Evolutionary conservation across 345 rosid genomes (phyloP).

Genomic region (Hevea brasiliensis): DNA sequence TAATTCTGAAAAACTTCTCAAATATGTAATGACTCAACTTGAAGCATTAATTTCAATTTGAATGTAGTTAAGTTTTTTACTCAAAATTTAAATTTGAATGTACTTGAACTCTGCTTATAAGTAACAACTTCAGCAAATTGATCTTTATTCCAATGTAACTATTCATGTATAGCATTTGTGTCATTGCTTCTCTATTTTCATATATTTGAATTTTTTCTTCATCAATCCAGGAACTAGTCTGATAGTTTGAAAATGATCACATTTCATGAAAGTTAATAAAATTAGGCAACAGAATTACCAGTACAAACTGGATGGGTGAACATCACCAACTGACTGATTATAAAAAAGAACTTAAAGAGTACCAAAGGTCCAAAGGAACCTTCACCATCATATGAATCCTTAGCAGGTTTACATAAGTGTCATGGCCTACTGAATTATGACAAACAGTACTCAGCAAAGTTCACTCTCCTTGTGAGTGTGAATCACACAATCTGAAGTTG

Average conservation of each 20-base stretch:
- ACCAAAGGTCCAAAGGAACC: not conserved
- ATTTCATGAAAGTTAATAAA: not conserved
- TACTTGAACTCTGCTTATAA: too few relatives aligned
- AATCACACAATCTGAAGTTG: constrained; percentile 73
- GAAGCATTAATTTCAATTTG: too few relatives aligned
- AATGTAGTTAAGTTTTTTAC: too few relatives aligned
- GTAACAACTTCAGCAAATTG: too few relatives aligned
- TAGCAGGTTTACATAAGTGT: not conserved
- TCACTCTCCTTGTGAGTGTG: constrained; percentile 82
- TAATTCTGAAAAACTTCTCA: too few relatives aligned
- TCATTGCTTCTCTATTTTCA: too few relatives aligned
- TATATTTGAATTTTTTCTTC: too few relatives aligned
- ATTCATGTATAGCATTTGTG: too few relatives aligned
- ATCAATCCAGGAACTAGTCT: too few relatives aligned
- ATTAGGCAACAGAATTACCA: not conserved
- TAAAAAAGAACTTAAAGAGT: not conserved
- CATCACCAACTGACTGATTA: not conserved
- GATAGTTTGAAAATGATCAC: not conserved
- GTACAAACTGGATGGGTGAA: not conserved
- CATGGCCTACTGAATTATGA: not conserved
- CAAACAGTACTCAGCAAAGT: constrained; percentile 29
- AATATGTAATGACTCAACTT: too few relatives aligned
- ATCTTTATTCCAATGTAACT: too few relatives aligned
- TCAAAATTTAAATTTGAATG: too few relatives aligned
- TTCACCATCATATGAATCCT: not conserved